Evolutionary conservation across 352 stramenopile genomes (phyloP), one percentile per base, ranked within the genome.

Genomic region (Globisporangium alternatum): DNA sequence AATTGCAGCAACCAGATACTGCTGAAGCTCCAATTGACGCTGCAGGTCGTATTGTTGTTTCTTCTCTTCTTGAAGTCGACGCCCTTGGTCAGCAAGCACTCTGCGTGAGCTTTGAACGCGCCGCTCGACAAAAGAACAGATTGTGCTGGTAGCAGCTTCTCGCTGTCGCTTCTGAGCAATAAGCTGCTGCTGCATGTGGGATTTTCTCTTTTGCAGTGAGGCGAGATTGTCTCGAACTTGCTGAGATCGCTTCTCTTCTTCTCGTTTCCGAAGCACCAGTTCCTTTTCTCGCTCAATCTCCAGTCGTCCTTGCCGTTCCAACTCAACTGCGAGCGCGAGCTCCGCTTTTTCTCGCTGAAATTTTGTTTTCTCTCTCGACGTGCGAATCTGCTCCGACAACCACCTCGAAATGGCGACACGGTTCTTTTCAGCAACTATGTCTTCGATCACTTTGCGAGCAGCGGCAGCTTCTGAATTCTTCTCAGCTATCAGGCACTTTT

Each of bases 401-500:
- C 80, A 89, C 4, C 52, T 65, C 5, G 62, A 51, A 7, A 89
- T 62, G 22, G 69, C 48, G 5, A 66, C 41, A 48, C 74, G 69
- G 30, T 71, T 80, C 19, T 77, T 60, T 39, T 77, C 59, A 12
- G 74, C 37, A 55, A 56, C 54, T 0, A 31, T 62, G 5, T 63
- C 58, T 10, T 71, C 54, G 33, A 74, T 43, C 2, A 47, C n/a
- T 37, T 57, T 22, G 2, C 51, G 47, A 28, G 62, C 37, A 15
- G 31, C 37, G 0, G 33, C 44, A 41, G 60, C 67, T 39, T 78
- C 55, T 9, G 62, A 60, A 5, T 71, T 39, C 15, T 80, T 78
- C 31, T 72, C 63, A 37, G 21, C 31, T 12, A 62, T 55, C 37
- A 85, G 43, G 43, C 52, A 35, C 41, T 67, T 35, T 0, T 69